phyloP scores from a whole-genome alignment of 345 rosid genomes.

The Orychophragmus violaceus region DNA sequence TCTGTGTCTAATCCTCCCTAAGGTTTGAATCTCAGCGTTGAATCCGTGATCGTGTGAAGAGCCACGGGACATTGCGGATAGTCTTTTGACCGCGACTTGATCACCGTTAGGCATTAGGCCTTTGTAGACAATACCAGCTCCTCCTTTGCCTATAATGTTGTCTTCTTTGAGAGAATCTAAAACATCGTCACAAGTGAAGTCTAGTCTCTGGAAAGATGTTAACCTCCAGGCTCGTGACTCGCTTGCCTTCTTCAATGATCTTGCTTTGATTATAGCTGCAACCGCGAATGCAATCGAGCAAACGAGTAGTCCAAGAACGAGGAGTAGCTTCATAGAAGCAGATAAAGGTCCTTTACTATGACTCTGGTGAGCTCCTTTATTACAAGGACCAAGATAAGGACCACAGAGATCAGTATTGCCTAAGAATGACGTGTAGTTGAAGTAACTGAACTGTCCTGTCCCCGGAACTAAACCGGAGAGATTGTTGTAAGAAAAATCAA shows the following conservation, averaged over 20 bases:
- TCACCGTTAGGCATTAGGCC: constrained; percentile 66
- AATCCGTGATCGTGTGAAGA: constrained; percentile 89
- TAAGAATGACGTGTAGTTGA: constrained; percentile 69
- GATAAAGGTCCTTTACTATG: constrained; percentile 60
- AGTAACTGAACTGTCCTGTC: constrained; percentile 81
- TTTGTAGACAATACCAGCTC: constrained; percentile 84
- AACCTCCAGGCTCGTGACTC: constrained; percentile 72
- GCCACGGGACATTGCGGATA: constrained; percentile 69
- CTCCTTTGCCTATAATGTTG: constrained; percentile 82
- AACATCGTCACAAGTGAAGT: constrained; percentile 70
- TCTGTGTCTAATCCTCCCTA: constrained; percentile 77
- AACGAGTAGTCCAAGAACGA: constrained; percentile 65
- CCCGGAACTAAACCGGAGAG: constrained; percentile 82
- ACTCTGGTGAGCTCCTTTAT: constrained; percentile 48
- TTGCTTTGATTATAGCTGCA: constrained; percentile 68
- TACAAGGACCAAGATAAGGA: constrained; percentile 66
- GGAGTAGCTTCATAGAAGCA: constrained; percentile 63
- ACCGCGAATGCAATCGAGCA: constrained; percentile 75
- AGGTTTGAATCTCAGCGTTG: constrained; percentile 83
- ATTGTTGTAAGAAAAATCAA: constrained; percentile 83
- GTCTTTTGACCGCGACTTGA: constrained; percentile 66
- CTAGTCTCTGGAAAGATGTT: constrained; percentile 83
- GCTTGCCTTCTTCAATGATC: constrained; percentile 58
- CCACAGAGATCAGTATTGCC: constrained; percentile 79
- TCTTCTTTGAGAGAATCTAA: constrained; percentile 71